A percentile compares a stretch with the other conserved stretches of the same genome.
phyloP scores from a whole-genome alignment of 768 basidiomycete species.

The Amanita inopinata region DNA sequence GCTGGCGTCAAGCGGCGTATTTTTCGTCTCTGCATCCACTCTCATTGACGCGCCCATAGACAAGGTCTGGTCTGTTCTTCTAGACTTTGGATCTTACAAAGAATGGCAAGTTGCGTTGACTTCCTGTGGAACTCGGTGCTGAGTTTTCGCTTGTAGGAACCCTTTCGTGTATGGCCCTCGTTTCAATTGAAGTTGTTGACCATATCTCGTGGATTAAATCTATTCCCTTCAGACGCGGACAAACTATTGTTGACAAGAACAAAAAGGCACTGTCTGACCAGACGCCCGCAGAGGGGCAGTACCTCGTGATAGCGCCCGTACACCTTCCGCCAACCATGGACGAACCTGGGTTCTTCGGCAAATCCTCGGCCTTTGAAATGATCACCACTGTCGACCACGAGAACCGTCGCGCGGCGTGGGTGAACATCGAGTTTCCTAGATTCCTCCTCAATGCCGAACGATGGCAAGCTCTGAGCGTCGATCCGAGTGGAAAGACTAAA shows the following conservation, averaged over 20 bases:
- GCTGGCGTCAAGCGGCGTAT: conserved; percentile 23
- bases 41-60: conserved; percentile 41
- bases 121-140: background rate
- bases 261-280: background rate
- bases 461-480: conserved; percentile 19
- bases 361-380: conserved; percentile 20
- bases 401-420: conserved; percentile 20
- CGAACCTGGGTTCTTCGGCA: conserved; percentile 16
- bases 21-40: conserved; percentile 25
- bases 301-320: conserved; percentile 22
- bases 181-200: background rate
- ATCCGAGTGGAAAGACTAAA: conserved; percentile 15
- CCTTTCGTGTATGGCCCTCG: conserved; percentile 5
- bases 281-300: conserved; percentile 12
- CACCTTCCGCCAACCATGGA: conserved; percentile 20
- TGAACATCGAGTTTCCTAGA: conserved; percentile 16
- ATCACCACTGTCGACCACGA: conserved; percentile 21
- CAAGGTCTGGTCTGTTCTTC: conserved; percentile 37
- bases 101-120: conserved; percentile 34
- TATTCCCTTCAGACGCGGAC: conserved; percentile 3
- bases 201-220: too few species aligned
- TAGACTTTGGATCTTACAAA: conserved; percentile 40
- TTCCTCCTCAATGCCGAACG: conserved; percentile 20
- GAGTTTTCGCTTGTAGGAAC: conserved; percentile 1
- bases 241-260: background rate